These are phyloP conservation scores for Pseudocercospora vitis DNA, from an alignment of 2,329 filamentous ascomycete genomes.

Conservation along the genomic window DNA sequence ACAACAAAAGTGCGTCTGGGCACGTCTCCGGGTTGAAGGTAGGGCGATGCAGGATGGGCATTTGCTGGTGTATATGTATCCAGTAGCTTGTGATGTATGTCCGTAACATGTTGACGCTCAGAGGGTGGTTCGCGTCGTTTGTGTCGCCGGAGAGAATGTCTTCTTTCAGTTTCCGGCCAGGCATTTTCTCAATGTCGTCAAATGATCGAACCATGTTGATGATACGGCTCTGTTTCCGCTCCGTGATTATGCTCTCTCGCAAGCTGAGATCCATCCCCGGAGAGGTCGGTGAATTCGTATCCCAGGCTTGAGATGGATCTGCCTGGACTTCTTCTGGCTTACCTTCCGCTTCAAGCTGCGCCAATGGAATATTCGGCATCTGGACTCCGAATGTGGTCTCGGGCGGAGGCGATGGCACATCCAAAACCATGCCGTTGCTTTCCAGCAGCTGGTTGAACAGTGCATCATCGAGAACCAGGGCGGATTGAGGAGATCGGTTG, in stretches of 20 bases:
- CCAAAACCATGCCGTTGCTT: constrained; percentile 19
- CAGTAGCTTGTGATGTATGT: constrained; percentile 91
- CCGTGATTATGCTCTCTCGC: constrained; percentile 77
- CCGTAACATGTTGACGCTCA: constrained; percentile 94
- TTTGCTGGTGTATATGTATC: constrained; percentile 89
- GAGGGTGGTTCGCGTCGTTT: constrained; percentile 58
- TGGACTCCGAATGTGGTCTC: constrained; percentile 25
- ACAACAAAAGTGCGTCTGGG: constrained; percentile 77
- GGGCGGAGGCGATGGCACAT: constrained; percentile 29
- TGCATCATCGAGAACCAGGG: constrained; percentile 28
- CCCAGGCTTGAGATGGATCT: constrained; percentile 4
- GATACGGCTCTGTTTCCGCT: constrained; percentile 76
- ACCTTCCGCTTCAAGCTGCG: constrained; percentile 31
- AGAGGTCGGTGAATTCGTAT: constrained; percentile 11
- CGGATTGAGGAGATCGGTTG: constrained; percentile 68
- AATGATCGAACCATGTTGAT: constrained; percentile 79
- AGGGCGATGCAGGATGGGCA: constrained; percentile 91
- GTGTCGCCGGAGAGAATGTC: constrained; percentile 76
- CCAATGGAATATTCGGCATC: constrained; percentile 24
- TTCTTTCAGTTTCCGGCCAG: constrained; percentile 72
- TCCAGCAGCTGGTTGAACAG: constrained; percentile 32
- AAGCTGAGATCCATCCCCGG: constrained; percentile 68
- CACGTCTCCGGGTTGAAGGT: constrained; percentile 88
- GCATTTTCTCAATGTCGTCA: constrained; percentile 74
- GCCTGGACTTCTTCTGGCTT: constrained; percentile 7